Evolutionary conservation across 371 early-diverging fungal genomes (phyloP), one percentile per base, ranked within the genome.

Genomic region (Mortierella sp.): DNA sequence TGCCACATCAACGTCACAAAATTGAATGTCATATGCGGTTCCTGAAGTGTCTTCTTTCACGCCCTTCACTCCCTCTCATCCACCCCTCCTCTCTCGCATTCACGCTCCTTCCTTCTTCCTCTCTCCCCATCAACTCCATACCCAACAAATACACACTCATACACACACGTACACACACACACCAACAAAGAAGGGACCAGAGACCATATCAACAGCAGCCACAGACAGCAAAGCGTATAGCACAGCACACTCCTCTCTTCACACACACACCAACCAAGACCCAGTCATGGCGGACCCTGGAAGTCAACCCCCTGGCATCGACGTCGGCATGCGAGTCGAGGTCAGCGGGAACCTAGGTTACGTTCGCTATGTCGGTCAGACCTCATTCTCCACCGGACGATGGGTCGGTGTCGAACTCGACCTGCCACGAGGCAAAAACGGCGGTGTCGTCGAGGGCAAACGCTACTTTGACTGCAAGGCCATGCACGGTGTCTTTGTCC

Each of bases 401-500:
- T 97, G 97, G 97, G 91, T 93, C 70, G 97, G 97, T 49, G 88
- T 96, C 48, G 95, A 95, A 70, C 88, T 96, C 12, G 95, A 95
- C 88, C 89, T 90, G 32, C 88, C 93, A 0, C 88, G 76, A 24
- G 97, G 97, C 5, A 97, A 96, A 79, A 96, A 97, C 84, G 90
- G 93, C 72, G 97, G 97, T 49, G 90, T 93, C 0, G 96, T 96
- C 65, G 90, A 94, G 54, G 96, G 95, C 56, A 91, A 89, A 71
- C 92, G 95, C 0, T 98, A 98, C 89, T 98, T 97, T 90, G 93
- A 95, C 7, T 96, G 96, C 76, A 88, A 80, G 75, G 82, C 92
- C 14, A 85, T 89, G 11, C 92, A 94, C 85, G 98, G 97, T 74
- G 91, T 97, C n/a, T 98, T 98, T 92, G 95, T 96, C 43, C 89